phyloP scores from a whole-genome alignment of 164 flowering plant species.

The Echeveria elegans region DNA sequence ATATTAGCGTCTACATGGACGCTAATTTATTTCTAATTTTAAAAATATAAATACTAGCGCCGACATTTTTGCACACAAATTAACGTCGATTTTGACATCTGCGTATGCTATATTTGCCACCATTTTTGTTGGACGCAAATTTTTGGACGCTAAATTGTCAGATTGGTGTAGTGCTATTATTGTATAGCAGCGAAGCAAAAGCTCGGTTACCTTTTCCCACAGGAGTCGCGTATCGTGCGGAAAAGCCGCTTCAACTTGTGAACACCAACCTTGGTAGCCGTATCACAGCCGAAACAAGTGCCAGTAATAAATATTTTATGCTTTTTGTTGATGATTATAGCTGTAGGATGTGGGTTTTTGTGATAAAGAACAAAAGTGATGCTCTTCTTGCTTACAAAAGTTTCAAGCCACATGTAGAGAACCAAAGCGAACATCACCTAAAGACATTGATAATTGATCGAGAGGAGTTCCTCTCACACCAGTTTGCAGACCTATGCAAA shows the following conservation, averaged over 20 bases:
- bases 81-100: too few relatives aligned
- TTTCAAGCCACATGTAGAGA: neutral
- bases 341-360: neutral
- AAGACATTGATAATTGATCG: neutral
- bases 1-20: too few relatives aligned
- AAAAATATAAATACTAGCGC: too few relatives aligned
- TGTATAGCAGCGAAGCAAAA: neutral
- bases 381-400: neutral
- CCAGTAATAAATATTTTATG: neutral
- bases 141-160: too few relatives aligned
- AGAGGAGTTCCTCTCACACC: neutral
- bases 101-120: too few relatives aligned
- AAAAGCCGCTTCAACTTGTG: neutral
- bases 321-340: neutral
- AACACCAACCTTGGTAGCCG: neutral
- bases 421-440: neutral
- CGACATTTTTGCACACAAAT: too few relatives aligned
- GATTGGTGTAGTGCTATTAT: too few relatives aligned
- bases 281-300: neutral
- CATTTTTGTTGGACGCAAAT: too few relatives aligned
- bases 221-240: neutral
- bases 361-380: neutral
- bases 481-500: neutral
- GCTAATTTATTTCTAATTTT: too few relatives aligned
- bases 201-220: neutral